Evolutionary conservation across 371 early-diverging fungal species (phyloP).

Genomic region (Mortierella sp.): DNA sequence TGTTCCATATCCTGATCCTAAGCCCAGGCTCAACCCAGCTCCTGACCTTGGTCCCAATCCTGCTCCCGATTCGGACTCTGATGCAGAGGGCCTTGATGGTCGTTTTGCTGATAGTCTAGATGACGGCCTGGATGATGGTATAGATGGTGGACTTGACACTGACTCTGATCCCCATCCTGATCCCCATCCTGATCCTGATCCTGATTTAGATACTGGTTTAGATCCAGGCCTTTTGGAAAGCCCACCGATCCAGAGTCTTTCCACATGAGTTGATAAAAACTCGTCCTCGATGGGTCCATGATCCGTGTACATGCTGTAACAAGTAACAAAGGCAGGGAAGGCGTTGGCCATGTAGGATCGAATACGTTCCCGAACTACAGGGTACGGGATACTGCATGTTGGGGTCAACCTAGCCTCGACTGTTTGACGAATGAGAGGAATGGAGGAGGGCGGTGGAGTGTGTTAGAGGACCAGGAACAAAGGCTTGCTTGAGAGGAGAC

Average conservation of each 20-base stretch:
- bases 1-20: too few species aligned
- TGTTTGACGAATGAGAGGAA: neutral
- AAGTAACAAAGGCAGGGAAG: conserved; percentile 2
- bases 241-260: conserved; percentile 29
- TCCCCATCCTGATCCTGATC: neutral
- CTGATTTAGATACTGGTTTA: neutral
- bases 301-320: conserved; percentile 6
- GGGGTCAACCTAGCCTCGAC: conserved; percentile 39
- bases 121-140: too few species aligned
- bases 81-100: too few species aligned
- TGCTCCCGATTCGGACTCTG: neutral
- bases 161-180: too few species aligned
- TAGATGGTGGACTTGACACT: too few species aligned
- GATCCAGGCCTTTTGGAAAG: conserved; percentile 1
- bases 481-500: neutral
- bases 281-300: neutral
- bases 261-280: conserved; percentile 13
- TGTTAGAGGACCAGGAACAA: neutral
- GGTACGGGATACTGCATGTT: conserved; percentile 18
- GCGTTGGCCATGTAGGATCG: neutral
- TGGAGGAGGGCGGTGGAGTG: neutral
- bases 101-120: too few species aligned
- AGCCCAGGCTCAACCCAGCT: too few species aligned
- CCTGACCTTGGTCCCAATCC: neutral
- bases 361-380: conserved; percentile 9